Percentiles rank a stretch among this genome's conserved stretches.
Evolutionary conservation across 176 grass and related monocot genomes (phyloP).

Genomic region (Areca catechu): DNA sequence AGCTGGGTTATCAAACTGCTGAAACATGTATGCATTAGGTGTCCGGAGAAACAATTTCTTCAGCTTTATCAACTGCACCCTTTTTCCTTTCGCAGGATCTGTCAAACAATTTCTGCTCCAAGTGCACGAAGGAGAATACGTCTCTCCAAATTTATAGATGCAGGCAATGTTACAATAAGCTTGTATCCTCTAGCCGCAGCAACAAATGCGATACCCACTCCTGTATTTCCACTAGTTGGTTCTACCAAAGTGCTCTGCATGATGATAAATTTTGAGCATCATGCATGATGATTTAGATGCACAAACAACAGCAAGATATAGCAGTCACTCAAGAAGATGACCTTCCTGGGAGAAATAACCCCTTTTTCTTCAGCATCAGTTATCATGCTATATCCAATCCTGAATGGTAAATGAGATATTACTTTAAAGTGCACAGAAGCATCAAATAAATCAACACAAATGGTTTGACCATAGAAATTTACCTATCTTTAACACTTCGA

Average conservation of each 20-base stretch:
- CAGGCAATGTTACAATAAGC: constrained; percentile 76
- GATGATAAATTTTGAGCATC: background rate
- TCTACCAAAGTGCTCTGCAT: constrained; percentile 83
- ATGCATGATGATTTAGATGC: too few relatives aligned
- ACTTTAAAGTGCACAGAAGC: background rate
- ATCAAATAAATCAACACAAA: background rate
- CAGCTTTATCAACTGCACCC: constrained; percentile 85
- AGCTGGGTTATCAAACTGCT: constrained; percentile 79
- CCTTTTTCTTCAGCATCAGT: constrained; percentile 82
- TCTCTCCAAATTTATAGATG: constrained; percentile 73
- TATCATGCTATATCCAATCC: constrained; percentile 91
- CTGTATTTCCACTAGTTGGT: constrained; percentile 89
- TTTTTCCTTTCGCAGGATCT: constrained; percentile 57
- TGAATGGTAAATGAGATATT: constrained; percentile 22
- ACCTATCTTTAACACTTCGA: constrained; percentile 89
- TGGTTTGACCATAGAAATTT: background rate
- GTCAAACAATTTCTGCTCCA: constrained; percentile 81
- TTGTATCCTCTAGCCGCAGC: constrained; percentile 94
- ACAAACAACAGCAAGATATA: too few relatives aligned
- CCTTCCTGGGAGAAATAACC: constrained; percentile 67
- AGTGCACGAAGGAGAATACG: constrained; percentile 62
- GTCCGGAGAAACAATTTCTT: constrained; percentile 60
- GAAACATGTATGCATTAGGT: constrained; percentile 72
- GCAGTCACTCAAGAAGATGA: constrained; percentile 1
- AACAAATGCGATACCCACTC: constrained; percentile 56